These are phyloP conservation scores for Melampsora larici-populina DNA, from an alignment of 1,284 basidiomycete genomes.

Conservation along the genomic window DNA sequence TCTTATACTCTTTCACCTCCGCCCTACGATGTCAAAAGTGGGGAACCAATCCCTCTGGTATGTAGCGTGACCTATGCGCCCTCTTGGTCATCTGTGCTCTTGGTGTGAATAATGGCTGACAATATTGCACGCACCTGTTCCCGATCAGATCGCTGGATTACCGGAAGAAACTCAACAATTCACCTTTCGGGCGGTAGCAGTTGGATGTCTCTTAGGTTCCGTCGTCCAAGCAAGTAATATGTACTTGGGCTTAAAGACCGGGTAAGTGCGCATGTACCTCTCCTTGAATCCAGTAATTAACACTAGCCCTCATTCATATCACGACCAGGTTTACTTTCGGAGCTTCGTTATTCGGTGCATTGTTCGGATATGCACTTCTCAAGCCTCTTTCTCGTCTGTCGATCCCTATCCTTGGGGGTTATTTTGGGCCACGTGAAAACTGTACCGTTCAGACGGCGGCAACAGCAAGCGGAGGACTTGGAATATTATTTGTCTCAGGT, in stretches of 20 bases:
- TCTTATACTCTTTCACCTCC: not conserved
- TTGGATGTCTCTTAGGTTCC: constrained; percentile 64
- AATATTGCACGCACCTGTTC: too few species aligned
- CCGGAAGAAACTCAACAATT: constrained; percentile 62
- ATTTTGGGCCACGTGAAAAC: constrained; percentile 69
- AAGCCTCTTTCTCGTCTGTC: constrained; percentile 62
- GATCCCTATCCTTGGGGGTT: constrained; percentile 60
- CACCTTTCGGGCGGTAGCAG: constrained; percentile 62
- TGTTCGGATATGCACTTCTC: constrained; percentile 66
- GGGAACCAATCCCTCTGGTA: constrained; percentile 37
- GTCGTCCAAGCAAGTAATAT: constrained; percentile 65
- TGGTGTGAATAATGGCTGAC: too few species aligned
- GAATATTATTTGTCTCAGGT: constrained; percentile 65
- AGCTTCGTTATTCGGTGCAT: constrained; percentile 64
- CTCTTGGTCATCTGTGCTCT: too few species aligned
- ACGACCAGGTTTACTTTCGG: constrained; percentile 63
- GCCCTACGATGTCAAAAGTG: constrained; percentile 37
- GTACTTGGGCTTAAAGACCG: constrained; percentile 65
- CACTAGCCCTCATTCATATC: not conserved
- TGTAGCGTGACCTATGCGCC: not conserved
- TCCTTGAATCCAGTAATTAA: not conserved
- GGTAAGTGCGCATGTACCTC: constrained; percentile 11
- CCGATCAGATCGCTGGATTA: constrained; percentile 52
- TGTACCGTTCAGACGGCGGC: constrained; percentile 63
- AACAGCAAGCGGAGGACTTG: constrained; percentile 61